Evolutionary conservation across 2,329 filamentous ascomycete species (phyloP), one percentile per base, ranked within the genome.

Genomic region (Sporothrix phasma): DNA sequence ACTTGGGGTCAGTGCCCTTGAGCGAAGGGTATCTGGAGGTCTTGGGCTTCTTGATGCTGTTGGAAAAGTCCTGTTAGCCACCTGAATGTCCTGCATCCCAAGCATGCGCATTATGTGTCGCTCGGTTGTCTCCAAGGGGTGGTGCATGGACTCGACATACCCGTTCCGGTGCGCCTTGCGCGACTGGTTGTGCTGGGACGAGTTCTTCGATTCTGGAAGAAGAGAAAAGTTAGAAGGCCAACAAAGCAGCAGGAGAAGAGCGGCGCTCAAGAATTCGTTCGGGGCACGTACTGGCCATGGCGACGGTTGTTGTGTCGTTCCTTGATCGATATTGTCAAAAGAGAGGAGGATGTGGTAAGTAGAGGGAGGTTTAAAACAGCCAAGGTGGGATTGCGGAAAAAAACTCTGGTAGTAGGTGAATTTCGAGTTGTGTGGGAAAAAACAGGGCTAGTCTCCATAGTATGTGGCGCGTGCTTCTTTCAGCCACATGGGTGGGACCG

Each of bases 1-100:
- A 99, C 88, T 99, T 99, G 78, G 94, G 92, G 83, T 99, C 94
- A 79, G 91, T 94, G 75, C 94, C 94, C 79, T 97, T 97, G 76
- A 99, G 88, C 74, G 93, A 97, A 71, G 94, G 94, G 84, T 99
- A 99, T 84, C 94, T 87, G 81, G 92, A 87, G 77, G 94, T 97
- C 88, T 96, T 97, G 71, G 94, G 94, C 89, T 97, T 97, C 89
- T 97, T 97, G 87, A 99, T 99, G 83, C 93, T 97, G 78, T 73
- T 68, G 10, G 22, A 41, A 34, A 34, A 56, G 43, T 41, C 5
- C 45, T 37, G 43, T 63, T 61, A 65, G 64, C 41, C 31, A 26
- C 45, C 45, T 43, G 51, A 39, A 11, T 39, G 19, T 24, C 31
- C 19, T 19, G 34, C 41, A 17, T 7, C 49, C 34, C 34, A 3